Base-by-base conservation (phyloP, 768 basidiomycete species). In the Calocybe gangraenosa region DNA sequence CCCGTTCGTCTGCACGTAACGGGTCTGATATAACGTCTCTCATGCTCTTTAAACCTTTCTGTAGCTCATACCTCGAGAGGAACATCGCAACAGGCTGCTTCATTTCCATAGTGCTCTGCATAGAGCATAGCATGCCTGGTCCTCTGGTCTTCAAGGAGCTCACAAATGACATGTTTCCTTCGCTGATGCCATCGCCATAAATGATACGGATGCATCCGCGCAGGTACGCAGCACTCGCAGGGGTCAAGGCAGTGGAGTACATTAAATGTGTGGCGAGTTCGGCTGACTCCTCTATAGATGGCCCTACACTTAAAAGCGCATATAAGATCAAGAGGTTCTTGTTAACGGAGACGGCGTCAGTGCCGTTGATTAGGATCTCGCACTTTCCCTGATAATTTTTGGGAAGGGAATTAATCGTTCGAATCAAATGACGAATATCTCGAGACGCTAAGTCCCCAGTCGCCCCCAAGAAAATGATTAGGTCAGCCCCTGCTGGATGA, bases 261-360 rank as follows among this genome's bases (percentile, higher is more conserved):
- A 71, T 71, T 19, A 72, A 53, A 48, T 72, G 72, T 7, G 59
- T 54, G 0, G 66, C 66, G 8, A 74, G 56, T 52, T 72, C 70
- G 9, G 68, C 70, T 3, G 66, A 65, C 58, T 71, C 67, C 14
- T 71, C 69, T 30, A 66, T 55, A 7, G 68, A 65, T 7, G 67
- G 67, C 7, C 67, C 69, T 2, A 69, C 56, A 11, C 56, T 59
- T n/a, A 70, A 63, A 9, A 73, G 61, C 7, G 59, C 62, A 19
- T 60, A 65, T 9, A 70, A 64, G 39, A 69, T 61, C 28, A 73
- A 58, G 19, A 74, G 66, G 46, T 67, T 68, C 18, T 67, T 67
- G 39, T 70, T 71, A 22, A 68, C 57, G 2, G 63, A 53, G 22
- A 70, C 52, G 1, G 69, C 53, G 42, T 72, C 65, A 28, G 54